These are phyloP conservation scores for Skeletonema potamos DNA, from an alignment of 108 stramenopile genomes.

Conservation along the genomic window DNA sequence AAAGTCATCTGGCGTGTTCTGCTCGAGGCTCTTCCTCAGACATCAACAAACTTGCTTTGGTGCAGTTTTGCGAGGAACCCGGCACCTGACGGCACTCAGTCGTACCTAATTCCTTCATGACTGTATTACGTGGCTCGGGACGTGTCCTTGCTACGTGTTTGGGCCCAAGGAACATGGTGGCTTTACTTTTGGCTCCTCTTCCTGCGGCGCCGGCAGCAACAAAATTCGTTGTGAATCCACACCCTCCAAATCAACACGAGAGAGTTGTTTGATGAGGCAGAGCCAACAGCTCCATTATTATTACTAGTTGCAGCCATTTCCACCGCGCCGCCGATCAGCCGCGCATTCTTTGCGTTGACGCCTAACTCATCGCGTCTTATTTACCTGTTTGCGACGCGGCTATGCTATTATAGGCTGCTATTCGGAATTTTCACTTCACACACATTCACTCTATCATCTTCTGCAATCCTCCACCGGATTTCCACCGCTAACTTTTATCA, in stretches of 20 bases:
- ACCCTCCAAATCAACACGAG: neutral
- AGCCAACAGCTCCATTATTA: neutral
- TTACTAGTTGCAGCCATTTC: neutral
- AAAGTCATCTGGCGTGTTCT: too few relatives aligned
- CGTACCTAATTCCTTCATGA: too few relatives aligned
- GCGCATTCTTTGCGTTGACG: neutral
- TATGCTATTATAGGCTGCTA: neutral
- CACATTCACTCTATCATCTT: neutral
- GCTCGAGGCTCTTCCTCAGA: too few relatives aligned
- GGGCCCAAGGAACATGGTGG: too few relatives aligned
- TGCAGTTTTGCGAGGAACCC: too few relatives aligned
- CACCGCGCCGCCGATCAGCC: constrained; percentile 3
- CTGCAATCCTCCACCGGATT: neutral
- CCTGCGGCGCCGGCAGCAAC: neutral
- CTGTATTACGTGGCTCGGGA: too few relatives aligned
- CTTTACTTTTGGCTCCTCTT: too few relatives aligned
- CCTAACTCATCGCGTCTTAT: neutral
- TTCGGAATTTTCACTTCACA: constrained; percentile 6
- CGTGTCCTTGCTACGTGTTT: too few relatives aligned
- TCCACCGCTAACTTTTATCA: neutral
- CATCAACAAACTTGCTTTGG: too few relatives aligned
- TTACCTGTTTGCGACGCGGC: neutral
- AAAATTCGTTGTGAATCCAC: neutral
- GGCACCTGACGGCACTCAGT: too few relatives aligned
- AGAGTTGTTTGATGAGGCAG: neutral